Conservation (phyloP, 2,329 filamentous ascomycete genomes). For the Cladobotryum protrusum region DNA sequence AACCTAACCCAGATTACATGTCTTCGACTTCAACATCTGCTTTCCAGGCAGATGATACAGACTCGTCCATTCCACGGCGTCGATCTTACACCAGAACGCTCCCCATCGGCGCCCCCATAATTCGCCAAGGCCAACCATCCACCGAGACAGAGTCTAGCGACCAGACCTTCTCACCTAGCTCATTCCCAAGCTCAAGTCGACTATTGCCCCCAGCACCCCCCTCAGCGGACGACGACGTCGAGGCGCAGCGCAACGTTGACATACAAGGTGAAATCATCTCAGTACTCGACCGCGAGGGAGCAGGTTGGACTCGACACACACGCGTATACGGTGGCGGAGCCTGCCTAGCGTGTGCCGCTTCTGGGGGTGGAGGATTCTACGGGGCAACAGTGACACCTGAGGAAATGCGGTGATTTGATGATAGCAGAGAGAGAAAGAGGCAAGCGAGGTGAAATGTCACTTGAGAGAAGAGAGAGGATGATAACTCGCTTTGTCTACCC, state of each 20-base stretch:
- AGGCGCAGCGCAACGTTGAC: slow-evolving; percentile 30
- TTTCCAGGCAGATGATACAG: slow-evolving; percentile 20
- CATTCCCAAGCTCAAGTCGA: slow-evolving; percentile 43
- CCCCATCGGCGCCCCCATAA: slow-evolving; percentile 28
- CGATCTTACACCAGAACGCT: slow-evolving; percentile 39
- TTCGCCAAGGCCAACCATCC: slow-evolving; percentile 17
- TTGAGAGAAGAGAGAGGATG: background rate
- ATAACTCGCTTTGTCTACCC: too few species aligned
- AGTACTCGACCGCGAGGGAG: slow-evolving; percentile 40
- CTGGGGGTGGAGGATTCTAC: slow-evolving; percentile 45
- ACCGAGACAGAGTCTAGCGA: slow-evolving; percentile 20
- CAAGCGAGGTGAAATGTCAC: background rate
- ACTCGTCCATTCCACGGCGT: slow-evolving; percentile 30
- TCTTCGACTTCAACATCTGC: slow-evolving; percentile 27
- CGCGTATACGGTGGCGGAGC: slow-evolving; percentile 53
- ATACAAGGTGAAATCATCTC: slow-evolving; percentile 47
- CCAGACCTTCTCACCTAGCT: slow-evolving; percentile 38
- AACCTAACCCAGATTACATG: slow-evolving; percentile 45
- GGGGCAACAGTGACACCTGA: slow-evolving; percentile 48
- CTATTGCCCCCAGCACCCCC: slow-evolving; percentile 44
- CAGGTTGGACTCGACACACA: slow-evolving; percentile 52
- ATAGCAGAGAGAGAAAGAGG: background rate
- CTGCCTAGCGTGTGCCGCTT: slow-evolving; percentile 49
- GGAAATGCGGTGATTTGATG: slow-evolving; percentile 37
- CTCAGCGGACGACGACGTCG: slow-evolving; percentile 17